These are phyloP conservation scores for Phytophthora cryptogea DNA, from an alignment of 352 stramenopile genomes.

Conservation along the genomic window DNA sequence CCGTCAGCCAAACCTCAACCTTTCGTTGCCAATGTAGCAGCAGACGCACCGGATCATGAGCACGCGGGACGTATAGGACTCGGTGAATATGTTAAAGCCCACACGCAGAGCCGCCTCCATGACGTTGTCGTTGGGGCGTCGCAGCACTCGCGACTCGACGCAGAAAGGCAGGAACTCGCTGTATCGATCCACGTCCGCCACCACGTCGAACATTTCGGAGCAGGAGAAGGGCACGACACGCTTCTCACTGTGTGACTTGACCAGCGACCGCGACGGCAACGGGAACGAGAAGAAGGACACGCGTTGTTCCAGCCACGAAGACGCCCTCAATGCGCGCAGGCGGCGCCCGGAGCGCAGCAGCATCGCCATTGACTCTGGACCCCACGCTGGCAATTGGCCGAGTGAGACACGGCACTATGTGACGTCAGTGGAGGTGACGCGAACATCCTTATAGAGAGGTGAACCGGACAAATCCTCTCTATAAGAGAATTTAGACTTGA, in stretches of 20 bases:
- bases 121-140: slow-evolving; percentile 71
- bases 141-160: slow-evolving; percentile 75
- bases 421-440: background rate
- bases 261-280: slow-evolving; percentile 50
- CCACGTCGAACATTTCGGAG: slow-evolving; percentile 82
- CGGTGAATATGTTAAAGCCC: slow-evolving; percentile 84
- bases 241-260: slow-evolving; percentile 76
- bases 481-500: background rate
- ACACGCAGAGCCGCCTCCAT: slow-evolving; percentile 78
- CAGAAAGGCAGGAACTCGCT: slow-evolving; percentile 83
- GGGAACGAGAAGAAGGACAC: slow-evolving; percentile 65
- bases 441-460: background rate
- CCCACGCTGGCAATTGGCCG: slow-evolving; percentile 2
- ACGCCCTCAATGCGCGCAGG: slow-evolving; percentile 11
- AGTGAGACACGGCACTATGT: slow-evolving; percentile 4
- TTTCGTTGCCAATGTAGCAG: background rate
- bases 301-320: slow-evolving; percentile 12
- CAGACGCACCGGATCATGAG: slow-evolving; percentile 66
- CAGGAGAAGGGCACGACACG: slow-evolving; percentile 78
- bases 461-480: background rate
- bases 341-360: slow-evolving; percentile 24
- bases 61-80: slow-evolving; percentile 82
- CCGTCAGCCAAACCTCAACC: background rate
- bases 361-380: slow-evolving; percentile 16
- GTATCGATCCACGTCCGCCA: slow-evolving; percentile 75